phyloP scores from a whole-genome alignment of 257 asterid genomes.

The Petunia secreta region DNA sequence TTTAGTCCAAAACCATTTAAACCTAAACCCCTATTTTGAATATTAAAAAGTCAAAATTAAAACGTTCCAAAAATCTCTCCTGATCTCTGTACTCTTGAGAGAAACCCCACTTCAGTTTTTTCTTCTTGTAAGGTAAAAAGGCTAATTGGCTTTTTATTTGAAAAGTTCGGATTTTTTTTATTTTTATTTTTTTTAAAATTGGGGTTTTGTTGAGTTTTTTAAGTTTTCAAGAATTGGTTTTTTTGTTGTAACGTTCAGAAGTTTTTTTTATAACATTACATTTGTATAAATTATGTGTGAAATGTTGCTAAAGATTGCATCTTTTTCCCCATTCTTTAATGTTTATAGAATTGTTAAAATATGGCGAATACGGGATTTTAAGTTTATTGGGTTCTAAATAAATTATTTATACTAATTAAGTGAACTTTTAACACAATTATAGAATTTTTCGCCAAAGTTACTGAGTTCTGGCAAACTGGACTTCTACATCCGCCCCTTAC shows the following conservation, averaged over 20 bases:
- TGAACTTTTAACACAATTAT: no score
- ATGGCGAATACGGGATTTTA: no score
- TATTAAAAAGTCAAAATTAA: not conserved
- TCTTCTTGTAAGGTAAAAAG: slow-evolving; percentile 8
- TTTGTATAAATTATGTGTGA: not conserved
- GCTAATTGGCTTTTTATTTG: not conserved
- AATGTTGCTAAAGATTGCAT: not conserved
- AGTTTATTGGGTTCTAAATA: no score
- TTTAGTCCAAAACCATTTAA: not conserved
- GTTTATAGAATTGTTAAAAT: not conserved
- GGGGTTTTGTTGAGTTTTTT: slow-evolving; percentile 6
- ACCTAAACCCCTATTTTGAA: not conserved
- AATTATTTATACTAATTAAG: no score
- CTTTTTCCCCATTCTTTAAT: not conserved
- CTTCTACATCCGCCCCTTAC: no score
- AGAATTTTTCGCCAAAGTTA: no score
- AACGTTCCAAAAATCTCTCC: not conserved
- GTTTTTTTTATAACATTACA: not conserved
- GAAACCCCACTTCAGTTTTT: not conserved
- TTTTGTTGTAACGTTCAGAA: not conserved
- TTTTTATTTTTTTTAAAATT: not conserved
- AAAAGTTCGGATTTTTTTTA: not conserved
- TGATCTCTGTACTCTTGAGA: not conserved
- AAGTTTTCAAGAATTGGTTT: not conserved
- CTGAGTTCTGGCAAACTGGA: no score